Evolutionary conservation across 331 rosid genomes (phyloP).

Genomic region (Malus hybrid): DNA sequence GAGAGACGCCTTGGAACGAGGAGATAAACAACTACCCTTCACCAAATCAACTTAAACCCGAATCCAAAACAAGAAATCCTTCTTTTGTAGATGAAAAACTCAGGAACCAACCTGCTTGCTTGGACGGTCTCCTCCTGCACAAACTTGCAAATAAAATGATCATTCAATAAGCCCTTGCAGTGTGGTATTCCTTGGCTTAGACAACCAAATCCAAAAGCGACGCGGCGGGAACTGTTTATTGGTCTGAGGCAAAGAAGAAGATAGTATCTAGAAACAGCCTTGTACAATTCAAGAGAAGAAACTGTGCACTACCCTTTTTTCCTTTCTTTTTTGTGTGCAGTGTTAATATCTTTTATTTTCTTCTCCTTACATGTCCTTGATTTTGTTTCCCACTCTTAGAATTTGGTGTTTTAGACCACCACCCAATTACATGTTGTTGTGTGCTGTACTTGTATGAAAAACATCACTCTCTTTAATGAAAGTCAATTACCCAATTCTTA

Average conservation of each 20-base stretch:
- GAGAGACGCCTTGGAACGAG: slow-evolving; percentile 79
- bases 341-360: slow-evolving; percentile 7
- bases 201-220: slow-evolving; percentile 2
- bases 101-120: slow-evolving; percentile 18
- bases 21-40: slow-evolving; percentile 62
- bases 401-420: too few species aligned
- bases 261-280: slow-evolving; percentile 13
- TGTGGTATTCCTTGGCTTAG: slow-evolving; percentile 14
- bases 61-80: slow-evolving; percentile 12
- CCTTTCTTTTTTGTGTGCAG: slow-evolving; percentile 31
- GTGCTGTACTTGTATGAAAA: too few species aligned
- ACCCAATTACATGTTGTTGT: neutral
- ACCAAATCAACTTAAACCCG: slow-evolving; percentile 23
- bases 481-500: too few species aligned
- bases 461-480: too few species aligned
- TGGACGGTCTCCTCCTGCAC: slow-evolving; percentile 1
- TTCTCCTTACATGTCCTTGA: neutral
- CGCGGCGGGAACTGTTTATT: slow-evolving; percentile 43
- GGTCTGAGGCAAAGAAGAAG: slow-evolving; percentile 30
- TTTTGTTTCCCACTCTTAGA: slow-evolving; percentile 10
- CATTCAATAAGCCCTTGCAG: neutral
- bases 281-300: slow-evolving; percentile 21
- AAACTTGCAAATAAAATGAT: slow-evolving; percentile 1
- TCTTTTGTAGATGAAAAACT: neutral
- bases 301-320: slow-evolving; percentile 13